phyloP scores from a whole-genome alignment of 2,329 filamentous ascomycete genomes.

The Thelonectria discophora region DNA sequence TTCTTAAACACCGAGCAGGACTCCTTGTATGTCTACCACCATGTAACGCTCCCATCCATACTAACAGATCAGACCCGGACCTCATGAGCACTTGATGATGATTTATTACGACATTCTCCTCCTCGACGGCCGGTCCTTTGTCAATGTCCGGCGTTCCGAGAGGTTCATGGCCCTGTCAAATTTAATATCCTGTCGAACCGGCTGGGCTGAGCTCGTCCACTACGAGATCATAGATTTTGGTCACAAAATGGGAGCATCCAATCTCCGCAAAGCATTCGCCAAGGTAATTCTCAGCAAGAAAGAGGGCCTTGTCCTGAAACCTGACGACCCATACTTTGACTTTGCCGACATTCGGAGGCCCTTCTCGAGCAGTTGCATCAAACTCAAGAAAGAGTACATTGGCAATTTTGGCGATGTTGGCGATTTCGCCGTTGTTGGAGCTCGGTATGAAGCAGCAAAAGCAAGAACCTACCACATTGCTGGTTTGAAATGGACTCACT shows the following conservation, averaged over 20 bases:
- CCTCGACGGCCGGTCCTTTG: slow-evolving; percentile 61
- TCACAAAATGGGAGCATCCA: slow-evolving; percentile 57
- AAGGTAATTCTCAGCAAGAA: slow-evolving; percentile 70
- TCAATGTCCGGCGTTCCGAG: slow-evolving; percentile 63
- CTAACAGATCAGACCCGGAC: slow-evolving; percentile 53
- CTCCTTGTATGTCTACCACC: slow-evolving; percentile 61
- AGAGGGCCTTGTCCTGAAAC: slow-evolving; percentile 86
- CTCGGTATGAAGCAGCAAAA: slow-evolving; percentile 71
- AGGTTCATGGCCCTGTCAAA: slow-evolving; percentile 67
- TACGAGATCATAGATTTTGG: slow-evolving; percentile 75
- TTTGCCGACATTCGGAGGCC: slow-evolving; percentile 50
- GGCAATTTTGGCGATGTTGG: slow-evolving; percentile 80
- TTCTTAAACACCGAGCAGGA: slow-evolving; percentile 75
- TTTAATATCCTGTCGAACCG: slow-evolving; percentile 61
- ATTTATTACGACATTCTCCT: slow-evolving; percentile 68
- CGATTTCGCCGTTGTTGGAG: slow-evolving; percentile 84
- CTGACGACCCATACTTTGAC: slow-evolving; percentile 80
- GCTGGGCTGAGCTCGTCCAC: slow-evolving; percentile 72
- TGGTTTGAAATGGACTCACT: slow-evolving; percentile 77
- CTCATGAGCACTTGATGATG: slow-evolving; percentile 67
- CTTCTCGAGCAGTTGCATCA: slow-evolving; percentile 69
- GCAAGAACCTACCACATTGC: slow-evolving; percentile 64
- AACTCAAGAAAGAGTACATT: slow-evolving; percentile 88
- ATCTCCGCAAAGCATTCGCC: slow-evolving; percentile 72
- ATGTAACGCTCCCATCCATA: neutral